Percentiles rank a stretch among this genome's conserved stretches.
Evolutionary conservation across 2,329 filamentous ascomycete genomes (phyloP).

Genomic region (Apiospora kogelbergensis): DNA sequence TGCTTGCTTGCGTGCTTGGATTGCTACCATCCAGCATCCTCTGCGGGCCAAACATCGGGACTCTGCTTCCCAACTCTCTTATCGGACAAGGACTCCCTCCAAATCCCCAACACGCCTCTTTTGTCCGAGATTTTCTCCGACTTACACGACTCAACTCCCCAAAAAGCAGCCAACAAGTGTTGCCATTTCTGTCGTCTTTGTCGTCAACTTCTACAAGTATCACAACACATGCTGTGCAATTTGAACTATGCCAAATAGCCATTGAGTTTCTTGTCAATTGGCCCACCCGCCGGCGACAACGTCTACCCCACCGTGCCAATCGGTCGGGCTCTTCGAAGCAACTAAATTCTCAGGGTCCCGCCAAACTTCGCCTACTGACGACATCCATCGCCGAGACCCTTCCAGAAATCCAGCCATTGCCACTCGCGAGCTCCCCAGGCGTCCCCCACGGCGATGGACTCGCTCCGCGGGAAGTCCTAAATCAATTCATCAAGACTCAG

Average conservation of each 20-base stretch:
- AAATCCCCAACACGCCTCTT: not conserved
- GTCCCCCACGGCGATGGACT: not conserved
- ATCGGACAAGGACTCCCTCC: not conserved
- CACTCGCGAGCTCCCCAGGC: not conserved
- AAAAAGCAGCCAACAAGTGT: not conserved
- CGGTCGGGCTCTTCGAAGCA: not conserved
- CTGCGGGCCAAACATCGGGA: not conserved
- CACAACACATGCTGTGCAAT: not conserved
- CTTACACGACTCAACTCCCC: not conserved
- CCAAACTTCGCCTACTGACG: not conserved
- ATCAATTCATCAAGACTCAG: not conserved
- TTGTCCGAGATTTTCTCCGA: slow-evolving; percentile 5
- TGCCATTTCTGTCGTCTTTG: not conserved
- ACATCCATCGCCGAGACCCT: not conserved
- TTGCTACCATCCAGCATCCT: not conserved
- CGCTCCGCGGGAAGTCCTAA: not conserved
- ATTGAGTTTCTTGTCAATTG: not conserved
- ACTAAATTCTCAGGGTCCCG: slow-evolving; percentile 3
- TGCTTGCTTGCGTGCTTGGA: not conserved
- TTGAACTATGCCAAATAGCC: not conserved
- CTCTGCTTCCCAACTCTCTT: not conserved
- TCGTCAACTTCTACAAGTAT: not conserved
- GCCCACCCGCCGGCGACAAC: not conserved
- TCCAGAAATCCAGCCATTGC: not conserved
- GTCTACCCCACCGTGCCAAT: not conserved